Percentiles rank a stretch among this genome's conserved stretches.
Evolutionary conservation across 2,329 filamentous ascomycete genomes (phyloP).

Genomic region (Scedosporium aurantiacum): DNA sequence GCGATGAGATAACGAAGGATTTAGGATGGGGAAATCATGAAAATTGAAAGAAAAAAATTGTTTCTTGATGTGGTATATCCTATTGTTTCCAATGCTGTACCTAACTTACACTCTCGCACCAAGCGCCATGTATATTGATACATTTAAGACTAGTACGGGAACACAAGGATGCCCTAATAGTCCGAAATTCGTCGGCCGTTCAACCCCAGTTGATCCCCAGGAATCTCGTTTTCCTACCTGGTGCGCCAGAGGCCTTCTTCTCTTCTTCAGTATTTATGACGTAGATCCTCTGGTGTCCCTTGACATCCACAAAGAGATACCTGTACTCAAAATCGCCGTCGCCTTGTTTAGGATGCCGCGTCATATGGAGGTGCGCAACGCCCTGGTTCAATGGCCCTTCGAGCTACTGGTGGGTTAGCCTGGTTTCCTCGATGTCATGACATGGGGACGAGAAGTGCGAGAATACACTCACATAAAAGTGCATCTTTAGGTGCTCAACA

Average conservation of each 20-base stretch:
- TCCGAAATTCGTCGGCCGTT: constrained; percentile 1
- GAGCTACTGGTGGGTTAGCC: constrained; percentile 36
- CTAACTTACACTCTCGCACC: background rate
- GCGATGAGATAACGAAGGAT: no score
- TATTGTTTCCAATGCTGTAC: no score
- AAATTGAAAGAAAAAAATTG: no score
- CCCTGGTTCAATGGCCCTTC: constrained; percentile 67
- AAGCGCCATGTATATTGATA: background rate
- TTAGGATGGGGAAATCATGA: no score
- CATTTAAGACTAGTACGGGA: background rate
- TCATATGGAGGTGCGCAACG: constrained; percentile 66
- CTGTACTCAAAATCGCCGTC: constrained; percentile 65
- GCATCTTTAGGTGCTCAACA: constrained; percentile 63
- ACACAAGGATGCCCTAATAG: background rate
- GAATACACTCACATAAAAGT: constrained; percentile 59
- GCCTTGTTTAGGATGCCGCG: constrained; percentile 43
- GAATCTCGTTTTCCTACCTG: constrained; percentile 38
- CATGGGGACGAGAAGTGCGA: background rate
- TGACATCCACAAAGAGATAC: constrained; percentile 70
- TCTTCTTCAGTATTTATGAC: constrained; percentile 47
- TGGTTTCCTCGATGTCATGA: background rate
- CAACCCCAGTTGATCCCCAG: constrained; percentile 52
- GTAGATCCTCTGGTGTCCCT: constrained; percentile 55
- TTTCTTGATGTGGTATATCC: background rate
- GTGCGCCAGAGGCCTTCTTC: constrained; percentile 4